Base-by-base conservation (phyloP, 345 rosid genomes). In the Carallia brachiata region DNA sequence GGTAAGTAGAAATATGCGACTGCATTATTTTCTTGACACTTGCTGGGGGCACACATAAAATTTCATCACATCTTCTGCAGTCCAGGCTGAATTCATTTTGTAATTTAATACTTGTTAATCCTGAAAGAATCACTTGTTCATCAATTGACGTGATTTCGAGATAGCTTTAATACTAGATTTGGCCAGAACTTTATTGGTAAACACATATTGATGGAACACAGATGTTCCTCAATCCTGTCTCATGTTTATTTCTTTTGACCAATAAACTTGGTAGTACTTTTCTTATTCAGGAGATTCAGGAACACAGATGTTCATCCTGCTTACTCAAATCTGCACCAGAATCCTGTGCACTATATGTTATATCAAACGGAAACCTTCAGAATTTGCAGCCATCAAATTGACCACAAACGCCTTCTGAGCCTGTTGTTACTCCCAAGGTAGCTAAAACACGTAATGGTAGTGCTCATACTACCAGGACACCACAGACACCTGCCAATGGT, bases 291-390 rank as follows among this genome's bases (percentile, higher is more conserved):
- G 82, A 92, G 86, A 74, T 81, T 90, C 47, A 72, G 65, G 75
- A 39, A 76, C 68, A 28, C 78, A 2, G 94, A 86, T 69, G 75
- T 85, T 48, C 92, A 48, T 50, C 84, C n/a, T 61, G 74, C 67
- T 34, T 91, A 56, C 70, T 91, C 34, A 85, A 81, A 67, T 66
- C 82, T 55, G 83, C 85, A 60, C 97, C 95, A 27, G 84, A 85
- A 55, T 65, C 80, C 19, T 89, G 91, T 75, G 73, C 88, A 48
- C 78, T 91, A 47, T 89, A 83, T 70, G 72, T 86, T 17, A 80
- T 89, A 54, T 67, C 84, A 18, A 86, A 84, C 80, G 92, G 85
- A 48, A 91, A 71, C 77, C 73, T 86, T 72, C 78, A 83, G n/a
- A 80, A 77, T 37, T 69, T 67, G 64, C 76, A 79, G 59, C 36